Evolutionary conservation across 768 basidiomycete genomes (phyloP), one percentile per base, ranked within the genome.

Genomic region (Pulveroboletus sp.): DNA sequence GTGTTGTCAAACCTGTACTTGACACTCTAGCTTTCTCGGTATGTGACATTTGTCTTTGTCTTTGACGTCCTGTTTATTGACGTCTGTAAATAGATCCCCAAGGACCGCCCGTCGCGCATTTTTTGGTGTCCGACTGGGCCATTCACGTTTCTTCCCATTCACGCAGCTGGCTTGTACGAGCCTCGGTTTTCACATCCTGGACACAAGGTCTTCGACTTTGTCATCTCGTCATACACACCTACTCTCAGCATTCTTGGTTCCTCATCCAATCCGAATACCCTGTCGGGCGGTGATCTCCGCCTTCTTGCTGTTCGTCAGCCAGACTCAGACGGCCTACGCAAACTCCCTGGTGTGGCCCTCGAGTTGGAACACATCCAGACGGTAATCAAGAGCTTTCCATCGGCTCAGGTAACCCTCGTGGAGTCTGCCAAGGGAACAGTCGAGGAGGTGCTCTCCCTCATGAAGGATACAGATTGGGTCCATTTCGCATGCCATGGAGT

Each of bases 401-500:
- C 40, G 6, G 20, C 23, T 14, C 20, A 6, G 31, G 23, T 42
- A 21, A 33, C 16, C 10, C 11, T 48, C 12, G 2, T 31, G 4
- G 40, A 43, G 24, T 11, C 42, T 6, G 19, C 32, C 8, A 2
- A 20, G 6, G 43, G 20, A 12, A 50, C 38, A 3, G 20, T 45
- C 3, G 43, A 49, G 8, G 44, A 56, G 13, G 44, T 56, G 2
- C 40, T 49, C 10, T 5, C 2, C 4, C n/a, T 43, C 32, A 42
- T 53, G 33, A 53, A 53, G 45, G 35, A 47, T 0, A 19, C 46
- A 1, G 21, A 51, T 12, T 51, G 49, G 54, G 43, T 38, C 13
- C 69, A 70, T 47, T 55, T 71, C 27, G 62, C 63, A 21, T 68
- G 52, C n/a, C n/a, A n/a, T n/a, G n/a, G n/a, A n/a, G n/a, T n/a